A percentile compares a stretch with the other conserved stretches of the same genome.
phyloP scores from a whole-genome alignment of 352 stramenopile genomes.

The Globisporangium apiculatum region DNA sequence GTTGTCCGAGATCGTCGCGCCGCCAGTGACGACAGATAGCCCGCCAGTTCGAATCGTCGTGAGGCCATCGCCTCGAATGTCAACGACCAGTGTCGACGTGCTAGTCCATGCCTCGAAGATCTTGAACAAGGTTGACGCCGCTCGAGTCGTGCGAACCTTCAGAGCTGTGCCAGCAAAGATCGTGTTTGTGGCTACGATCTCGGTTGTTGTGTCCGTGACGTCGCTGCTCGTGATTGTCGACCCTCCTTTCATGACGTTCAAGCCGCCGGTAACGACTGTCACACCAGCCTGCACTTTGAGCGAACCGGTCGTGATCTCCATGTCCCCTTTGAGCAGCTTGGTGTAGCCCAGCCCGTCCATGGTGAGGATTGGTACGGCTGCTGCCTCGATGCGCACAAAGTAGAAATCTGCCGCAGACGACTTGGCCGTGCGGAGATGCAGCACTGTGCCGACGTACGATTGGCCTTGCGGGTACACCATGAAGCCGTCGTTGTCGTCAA shows the following conservation, averaged over 20 bases:
- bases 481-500: slow-evolving; percentile 66
- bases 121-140: slow-evolving; percentile 25
- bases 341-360: slow-evolving; percentile 53
- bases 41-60: slow-evolving; percentile 40
- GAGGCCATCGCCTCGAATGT: slow-evolving; percentile 37
- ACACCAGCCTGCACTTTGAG: slow-evolving; percentile 34
- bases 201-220: slow-evolving; percentile 12
- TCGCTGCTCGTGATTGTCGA: slow-evolving; percentile 25
- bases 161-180: slow-evolving; percentile 28
- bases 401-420: slow-evolving; percentile 49
- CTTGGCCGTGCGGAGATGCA: slow-evolving; percentile 62
- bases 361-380: slow-evolving; percentile 31
- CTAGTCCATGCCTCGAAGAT: slow-evolving; percentile 31
- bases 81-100: slow-evolving; percentile 22
- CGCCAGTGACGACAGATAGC: slow-evolving; percentile 26
- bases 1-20: slow-evolving; percentile 31
- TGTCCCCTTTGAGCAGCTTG: slow-evolving; percentile 34
- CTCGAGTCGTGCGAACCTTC: slow-evolving; percentile 21
- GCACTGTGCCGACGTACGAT: slow-evolving; percentile 45
- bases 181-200: slow-evolving; percentile 29
- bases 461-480: slow-evolving; percentile 51
- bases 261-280: slow-evolving; percentile 24
- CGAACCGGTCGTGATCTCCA: slow-evolving; percentile 45
- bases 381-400: slow-evolving; percentile 50
- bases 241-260: slow-evolving; percentile 29